phyloP scores from a whole-genome alignment of 306 rosid genomes.

The Gynostemma pentaphyllum region DNA sequence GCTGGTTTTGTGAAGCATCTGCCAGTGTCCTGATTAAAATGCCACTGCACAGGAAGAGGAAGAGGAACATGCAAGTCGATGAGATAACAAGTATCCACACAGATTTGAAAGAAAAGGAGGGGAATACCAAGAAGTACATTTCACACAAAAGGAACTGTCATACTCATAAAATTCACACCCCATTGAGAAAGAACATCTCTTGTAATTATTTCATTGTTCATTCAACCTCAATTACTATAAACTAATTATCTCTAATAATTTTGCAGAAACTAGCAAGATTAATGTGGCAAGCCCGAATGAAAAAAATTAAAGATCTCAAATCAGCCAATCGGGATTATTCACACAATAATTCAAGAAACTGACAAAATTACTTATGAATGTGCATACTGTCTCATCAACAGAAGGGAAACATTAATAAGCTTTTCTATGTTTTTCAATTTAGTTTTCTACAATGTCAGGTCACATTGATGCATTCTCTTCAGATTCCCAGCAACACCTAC shows the following conservation, averaged over 20 bases:
- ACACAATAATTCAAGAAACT: neutral
- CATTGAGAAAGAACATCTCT: neutral
- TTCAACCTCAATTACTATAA: neutral
- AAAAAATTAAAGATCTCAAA: neutral
- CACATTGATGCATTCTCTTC: neutral
- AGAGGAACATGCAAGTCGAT: neutral
- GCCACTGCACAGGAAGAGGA: constrained; percentile 43
- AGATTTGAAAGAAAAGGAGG: neutral
- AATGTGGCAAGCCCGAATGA: neutral
- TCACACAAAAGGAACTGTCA: neutral
- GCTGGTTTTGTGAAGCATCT: constrained; percentile 42
- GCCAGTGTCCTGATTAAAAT: constrained; percentile 64
- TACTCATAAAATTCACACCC: neutral
- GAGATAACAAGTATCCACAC: neutral
- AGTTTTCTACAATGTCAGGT: neutral
- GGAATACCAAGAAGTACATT: neutral
- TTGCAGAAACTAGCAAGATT: neutral
- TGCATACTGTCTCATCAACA: neutral
- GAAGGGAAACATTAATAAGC: neutral
- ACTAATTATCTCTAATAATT: neutral
- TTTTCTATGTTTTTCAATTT: no score
- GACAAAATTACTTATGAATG: neutral
- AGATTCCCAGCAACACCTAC: neutral
- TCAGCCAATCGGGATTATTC: neutral
- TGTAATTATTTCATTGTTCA: neutral